Evolutionary conservation across 2,329 filamentous ascomycete genomes (phyloP), one percentile per base, ranked within the genome.

Genomic region (Bertia moriformis): DNA sequence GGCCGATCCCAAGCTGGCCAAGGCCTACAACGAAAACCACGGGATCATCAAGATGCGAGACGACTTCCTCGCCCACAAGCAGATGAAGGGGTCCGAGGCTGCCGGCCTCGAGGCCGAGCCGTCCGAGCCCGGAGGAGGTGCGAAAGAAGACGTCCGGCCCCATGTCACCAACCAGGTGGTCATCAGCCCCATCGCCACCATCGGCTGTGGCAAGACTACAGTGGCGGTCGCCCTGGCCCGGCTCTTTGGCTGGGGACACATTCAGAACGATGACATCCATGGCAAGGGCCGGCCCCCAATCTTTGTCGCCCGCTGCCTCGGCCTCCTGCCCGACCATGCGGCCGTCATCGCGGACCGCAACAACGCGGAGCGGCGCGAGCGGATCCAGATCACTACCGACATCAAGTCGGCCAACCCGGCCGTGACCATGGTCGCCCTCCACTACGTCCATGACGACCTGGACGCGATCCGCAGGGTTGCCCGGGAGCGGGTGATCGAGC

Each of bases 121-220:
- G 15, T 59, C 66, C 3, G 59, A 66, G 5, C 42, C 45, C 13
- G 56, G 63, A 4, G n/a, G n/a, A n/a, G n/a, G n/a, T n/a, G n/a
- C n/a, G n/a, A n/a, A n/a, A n/a, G n/a, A n/a, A n/a, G n/a, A n/a
- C n/a, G 54, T 58, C 10, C 67, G 66, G 43, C 60, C 65, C 10
- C 67, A 77, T 4, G 73, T 83, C 2, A 69, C 65, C 0, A 60
- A 66, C 3, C 74, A 93, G 50, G 68, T 95, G 14, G 71, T 95
- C 14, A 67, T 98, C 14, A 81, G 87, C 4, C 88, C 91, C 1
- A 78, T 95, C 48, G 87, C 91, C 2, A 95, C 91, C 1, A 82
- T 98, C 40, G 91, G 91, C 7, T 98, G 91, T 53, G 91, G 91
- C 41, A 98, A 98, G 68, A 98, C 91, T 0, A 98, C 91, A 0